These are phyloP conservation scores for Cladosporium sp. DNA, from an alignment of 2,329 filamentous ascomycete genomes.

Conservation along the genomic window DNA sequence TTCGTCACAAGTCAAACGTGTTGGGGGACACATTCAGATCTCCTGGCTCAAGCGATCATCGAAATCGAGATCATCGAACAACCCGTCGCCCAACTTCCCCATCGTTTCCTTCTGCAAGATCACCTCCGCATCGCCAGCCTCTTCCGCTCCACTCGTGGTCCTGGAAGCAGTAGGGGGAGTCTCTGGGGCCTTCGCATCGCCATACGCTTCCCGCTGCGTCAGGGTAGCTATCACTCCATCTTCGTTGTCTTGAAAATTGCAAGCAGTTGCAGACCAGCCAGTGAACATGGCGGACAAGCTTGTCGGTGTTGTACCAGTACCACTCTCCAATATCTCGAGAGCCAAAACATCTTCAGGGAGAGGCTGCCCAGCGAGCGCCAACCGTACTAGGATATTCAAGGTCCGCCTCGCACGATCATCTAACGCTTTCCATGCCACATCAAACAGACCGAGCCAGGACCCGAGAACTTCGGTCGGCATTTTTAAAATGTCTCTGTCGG, in stretches of 20 bases:
- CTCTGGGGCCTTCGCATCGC: not conserved
- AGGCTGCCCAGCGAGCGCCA: not conserved
- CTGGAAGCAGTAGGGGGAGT: not conserved
- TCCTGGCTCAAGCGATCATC: not conserved
- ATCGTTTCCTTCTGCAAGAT: too few species aligned
- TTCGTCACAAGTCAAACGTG: too few species aligned
- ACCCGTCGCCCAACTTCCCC: not conserved
- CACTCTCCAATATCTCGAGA: not conserved
- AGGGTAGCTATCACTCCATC: not conserved
- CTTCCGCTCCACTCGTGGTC: not conserved
- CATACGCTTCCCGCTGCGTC: not conserved
- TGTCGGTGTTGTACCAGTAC: not conserved
- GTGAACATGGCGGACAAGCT: not conserved
- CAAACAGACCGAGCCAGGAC: not conserved
- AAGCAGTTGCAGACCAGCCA: not conserved
- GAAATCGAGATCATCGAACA: not conserved
- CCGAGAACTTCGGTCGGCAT: not conserved
- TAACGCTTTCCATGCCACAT: constrained; percentile 3
- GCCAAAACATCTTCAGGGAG: not conserved
- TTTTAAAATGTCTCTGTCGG: not conserved
- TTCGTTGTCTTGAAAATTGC: not conserved
- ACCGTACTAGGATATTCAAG: not conserved
- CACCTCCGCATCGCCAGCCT: not conserved
- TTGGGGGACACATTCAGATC: too few species aligned
- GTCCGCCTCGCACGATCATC: not conserved